phyloP scores from a whole-genome alignment of 495 filamentous ascomycete genomes.

The Xylaria nigripes region DNA sequence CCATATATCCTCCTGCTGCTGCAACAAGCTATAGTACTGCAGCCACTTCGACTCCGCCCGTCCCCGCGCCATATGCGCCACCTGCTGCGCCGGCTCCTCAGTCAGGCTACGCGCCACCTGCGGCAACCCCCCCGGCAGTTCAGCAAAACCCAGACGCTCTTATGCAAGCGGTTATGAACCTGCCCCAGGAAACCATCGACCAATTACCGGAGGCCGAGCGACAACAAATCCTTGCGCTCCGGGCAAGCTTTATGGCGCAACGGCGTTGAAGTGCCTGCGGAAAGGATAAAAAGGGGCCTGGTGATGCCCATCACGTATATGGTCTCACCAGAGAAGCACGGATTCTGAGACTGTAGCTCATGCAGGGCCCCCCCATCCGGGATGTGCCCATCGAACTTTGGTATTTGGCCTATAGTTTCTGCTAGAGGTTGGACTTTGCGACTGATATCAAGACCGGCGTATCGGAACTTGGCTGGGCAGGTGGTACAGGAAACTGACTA shows the following conservation, averaged over 20 bases:
- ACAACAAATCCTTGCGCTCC: conserved; percentile 65
- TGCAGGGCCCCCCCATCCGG: neutral
- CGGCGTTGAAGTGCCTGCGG: conserved; percentile 7
- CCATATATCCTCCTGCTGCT: conserved; percentile 9
- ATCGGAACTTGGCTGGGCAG: neutral
- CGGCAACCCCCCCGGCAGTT: conserved; percentile 30
- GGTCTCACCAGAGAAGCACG: neutral
- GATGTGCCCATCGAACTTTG: neutral
- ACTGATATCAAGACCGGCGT: neutral
- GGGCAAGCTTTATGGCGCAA: conserved; percentile 26
- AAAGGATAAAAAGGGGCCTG: neutral
- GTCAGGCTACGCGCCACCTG: conserved; percentile 33
- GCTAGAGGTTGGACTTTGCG: neutral
- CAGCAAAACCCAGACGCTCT: conserved; percentile 55
- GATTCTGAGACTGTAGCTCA: neutral
- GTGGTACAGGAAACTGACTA: neutral
- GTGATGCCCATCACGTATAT: neutral
- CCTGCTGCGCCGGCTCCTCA: conserved; percentile 10
- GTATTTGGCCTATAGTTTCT: neutral
- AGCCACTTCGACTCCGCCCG: conserved; percentile 23
- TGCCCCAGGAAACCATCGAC: conserved; percentile 70
- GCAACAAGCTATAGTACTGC: conserved; percentile 11
- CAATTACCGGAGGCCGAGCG: conserved; percentile 62
- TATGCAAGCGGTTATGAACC: conserved; percentile 63
- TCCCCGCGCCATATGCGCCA: conserved; percentile 15